Evolutionary conservation across 1,139 yeast species (phyloP), one percentile per base, ranked within the genome.

Genomic region (Taiozyma sp.): DNA sequence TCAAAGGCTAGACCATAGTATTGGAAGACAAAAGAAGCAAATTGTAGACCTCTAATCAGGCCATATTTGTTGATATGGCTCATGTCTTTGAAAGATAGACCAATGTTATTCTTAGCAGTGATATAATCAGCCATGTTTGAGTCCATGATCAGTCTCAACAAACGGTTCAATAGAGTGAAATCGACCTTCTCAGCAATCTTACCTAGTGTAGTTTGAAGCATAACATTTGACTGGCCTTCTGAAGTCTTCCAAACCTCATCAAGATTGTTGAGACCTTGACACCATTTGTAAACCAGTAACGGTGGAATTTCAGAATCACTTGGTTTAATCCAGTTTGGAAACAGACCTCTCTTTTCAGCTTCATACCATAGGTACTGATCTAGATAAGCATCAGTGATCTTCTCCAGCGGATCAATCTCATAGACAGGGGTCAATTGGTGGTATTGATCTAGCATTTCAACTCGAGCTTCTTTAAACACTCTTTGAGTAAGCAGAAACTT

Each of bases 331-430:
- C 99, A 95, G 64, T 86, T 86, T 4, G 99, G 99, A 69, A 95
- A 95, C 41, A 95, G 71, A 22, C 84, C 83, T 52, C 97, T 72
- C 62, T 87, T 85, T 49, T 90, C 97, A 6, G 96, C 93, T 67
- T 93, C 98, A 67, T 87, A 93, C 97, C 98, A 93, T 49, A 95
- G 72, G 62, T 92, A 95, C 63, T 93, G 99, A 65, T 93, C 99
- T 46, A 95, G 71, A 62, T 93, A 95, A 0, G 98, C 97, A 71
- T 95, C 99, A 0, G 97, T 91, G 52, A 95, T 90, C 65, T 92
- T 93, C 66, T 95, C 99, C 48, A 91, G 71, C 0, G 98, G 97
- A 65, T 92, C 98, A 23, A 93, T 79, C 10, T 87, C 79, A 64
- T 89, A 92, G 1, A 92, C 92, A 0, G 99, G 99, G 0, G 86